Conservation (phyloP, 306 rosid genomes). For the Hippophae rhamnoides region DNA sequence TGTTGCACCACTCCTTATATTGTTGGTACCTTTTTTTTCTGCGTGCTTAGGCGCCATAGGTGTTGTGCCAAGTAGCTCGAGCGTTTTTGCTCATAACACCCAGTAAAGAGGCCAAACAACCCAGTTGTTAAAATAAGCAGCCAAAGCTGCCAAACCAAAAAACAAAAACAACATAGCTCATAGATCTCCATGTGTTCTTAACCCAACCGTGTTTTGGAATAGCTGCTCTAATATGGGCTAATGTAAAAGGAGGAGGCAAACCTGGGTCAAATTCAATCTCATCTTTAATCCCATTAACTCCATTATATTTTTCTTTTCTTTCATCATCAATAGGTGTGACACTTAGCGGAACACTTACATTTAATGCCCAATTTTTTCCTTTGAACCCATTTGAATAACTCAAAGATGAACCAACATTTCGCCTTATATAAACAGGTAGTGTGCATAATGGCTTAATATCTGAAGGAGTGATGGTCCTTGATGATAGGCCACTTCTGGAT, state of each 20-base stretch:
- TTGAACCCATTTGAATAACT: constrained; percentile 17
- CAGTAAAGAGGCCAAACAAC: constrained; percentile 78
- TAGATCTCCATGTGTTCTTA: constrained; percentile 76
- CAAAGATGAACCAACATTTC: constrained; percentile 17
- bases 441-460: constrained; percentile 15
- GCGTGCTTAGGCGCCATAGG: no score
- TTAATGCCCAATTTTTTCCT: constrained; percentile 49
- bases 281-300: not conserved
- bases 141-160: constrained; percentile 73
- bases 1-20: no score
- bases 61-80: no score
- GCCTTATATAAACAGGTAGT: constrained; percentile 6
- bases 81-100: no score
- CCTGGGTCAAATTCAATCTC: constrained; percentile 47
- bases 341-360: constrained; percentile 62
- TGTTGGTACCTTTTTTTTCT: no score
- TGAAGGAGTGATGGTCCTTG: constrained; percentile 23
- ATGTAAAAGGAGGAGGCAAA: constrained; percentile 66
- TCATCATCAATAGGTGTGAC: constrained; percentile 35
- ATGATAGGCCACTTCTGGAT: constrained; percentile 35
- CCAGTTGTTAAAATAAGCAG: constrained; percentile 74
- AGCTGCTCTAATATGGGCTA: constrained; percentile 72
- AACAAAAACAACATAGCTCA: constrained; percentile 85
- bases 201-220: constrained; percentile 98
- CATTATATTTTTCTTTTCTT: constrained; percentile 19